These are phyloP conservation scores for Eleusine coracana DNA, from an alignment of 176 grass and related monocot species.

Conservation along the genomic window DNA sequence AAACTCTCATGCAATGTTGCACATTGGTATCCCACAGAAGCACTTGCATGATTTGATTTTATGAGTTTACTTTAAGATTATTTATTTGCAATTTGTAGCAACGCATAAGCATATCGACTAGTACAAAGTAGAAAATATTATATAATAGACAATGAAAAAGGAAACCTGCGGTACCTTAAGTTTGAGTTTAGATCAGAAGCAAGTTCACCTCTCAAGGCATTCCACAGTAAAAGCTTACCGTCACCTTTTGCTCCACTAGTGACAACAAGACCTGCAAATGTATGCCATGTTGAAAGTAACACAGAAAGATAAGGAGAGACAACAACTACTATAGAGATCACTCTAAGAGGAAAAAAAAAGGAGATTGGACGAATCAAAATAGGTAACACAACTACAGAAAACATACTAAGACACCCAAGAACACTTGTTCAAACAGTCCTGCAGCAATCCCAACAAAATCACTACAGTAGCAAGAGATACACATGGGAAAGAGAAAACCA, in stretches of 20 bases:
- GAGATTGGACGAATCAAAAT: slow-evolving; percentile 3
- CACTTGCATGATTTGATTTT: neutral
- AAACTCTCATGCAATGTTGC: neutral
- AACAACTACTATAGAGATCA: slow-evolving; percentile 12
- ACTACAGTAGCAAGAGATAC: neutral
- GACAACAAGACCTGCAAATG: slow-evolving; percentile 84
- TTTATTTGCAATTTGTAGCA: neutral
- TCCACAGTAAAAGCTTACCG: slow-evolving; percentile 94
- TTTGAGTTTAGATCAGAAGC: slow-evolving; percentile 86
- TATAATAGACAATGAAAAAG: neutral
- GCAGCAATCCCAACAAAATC: slow-evolving; percentile 1
- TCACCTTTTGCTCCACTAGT: slow-evolving; percentile 94
- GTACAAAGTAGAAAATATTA: neutral
- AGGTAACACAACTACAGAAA: slow-evolving; percentile 13
- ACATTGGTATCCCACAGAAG: neutral
- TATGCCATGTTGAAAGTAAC: slow-evolving; percentile 35
- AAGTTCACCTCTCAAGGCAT: slow-evolving; percentile 98
- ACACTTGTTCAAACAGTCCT: neutral
- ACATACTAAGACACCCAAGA: neutral
- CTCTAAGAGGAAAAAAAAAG: neutral
- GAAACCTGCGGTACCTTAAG: slow-evolving; percentile 67
- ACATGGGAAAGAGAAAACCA: neutral
- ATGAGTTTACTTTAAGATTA: neutral
- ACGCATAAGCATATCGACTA: neutral
- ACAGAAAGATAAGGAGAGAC: slow-evolving; percentile 16